Evolutionary conservation across 2,329 filamentous ascomycete species (phyloP), one percentile per base, ranked within the genome.

Genomic region (Alternaria triticina): DNA sequence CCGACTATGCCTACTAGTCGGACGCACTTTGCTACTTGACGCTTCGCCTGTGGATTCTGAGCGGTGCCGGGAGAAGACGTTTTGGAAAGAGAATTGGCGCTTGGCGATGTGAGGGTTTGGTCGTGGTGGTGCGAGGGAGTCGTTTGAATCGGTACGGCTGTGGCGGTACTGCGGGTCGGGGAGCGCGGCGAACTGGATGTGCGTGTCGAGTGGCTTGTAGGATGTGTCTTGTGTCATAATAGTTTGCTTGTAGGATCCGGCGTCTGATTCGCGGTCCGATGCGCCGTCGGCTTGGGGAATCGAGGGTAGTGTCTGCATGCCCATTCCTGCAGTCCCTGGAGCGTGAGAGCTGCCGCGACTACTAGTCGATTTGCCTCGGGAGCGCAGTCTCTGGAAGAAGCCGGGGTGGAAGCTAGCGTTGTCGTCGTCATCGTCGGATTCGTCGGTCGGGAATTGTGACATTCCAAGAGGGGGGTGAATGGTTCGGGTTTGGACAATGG

Each of bases 11-110:
- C 72, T 66, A 54, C 71, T 78, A 15, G 69, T 64, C 17, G 77
- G 78, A 23, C 74, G 59, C 1, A 40, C 36, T 23, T 23, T 62
- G 25, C 56, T 65, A 28, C 66, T 67, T 8, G 68, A 70, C 3
- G 61, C 62, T 46, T 71, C 70, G 17, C 73, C 71, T 15, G 65
- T 70, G 4, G 72, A 76, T n/a, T 77, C 72, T 47, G 70, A 65
- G 25, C 74, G 71, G 54, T 74, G 72, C 36, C 89, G 86, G 64
- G 83, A 83, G 79, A 97, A 96, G 56, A 97, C 89, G 69, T 91
- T 93, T 68, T 94, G 91, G 84, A 98, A 98, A 17, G 92, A 96
- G 81, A 98, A 99, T 76, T 97, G 93, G 64, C 95, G 87, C 11
- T 91, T 88, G 67, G 80, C 65, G 69, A 78, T 67, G 60, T 84